These are phyloP conservation scores for Ophiostoma pallidulum DNA, from an alignment of 2,329 filamentous ascomycete species.

Conservation along the genomic window DNA sequence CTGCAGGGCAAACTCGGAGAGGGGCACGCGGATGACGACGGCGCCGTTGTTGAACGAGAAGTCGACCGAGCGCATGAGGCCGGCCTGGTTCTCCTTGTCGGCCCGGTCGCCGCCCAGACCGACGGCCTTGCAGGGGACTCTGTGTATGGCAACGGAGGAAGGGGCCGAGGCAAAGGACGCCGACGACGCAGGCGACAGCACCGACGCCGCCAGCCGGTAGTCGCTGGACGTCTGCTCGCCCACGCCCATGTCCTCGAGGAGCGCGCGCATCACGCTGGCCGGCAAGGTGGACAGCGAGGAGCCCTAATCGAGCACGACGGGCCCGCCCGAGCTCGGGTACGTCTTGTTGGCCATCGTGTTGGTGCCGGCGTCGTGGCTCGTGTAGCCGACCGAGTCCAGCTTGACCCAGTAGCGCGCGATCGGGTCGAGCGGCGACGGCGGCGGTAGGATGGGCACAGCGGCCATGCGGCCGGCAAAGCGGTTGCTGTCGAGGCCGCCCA, in stretches of 20 bases:
- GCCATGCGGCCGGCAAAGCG: constrained; percentile 37
- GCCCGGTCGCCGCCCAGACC: neutral
- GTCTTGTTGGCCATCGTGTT: constrained; percentile 7
- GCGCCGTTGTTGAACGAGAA: constrained; percentile 36
- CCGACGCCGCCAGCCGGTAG: too few relatives aligned
- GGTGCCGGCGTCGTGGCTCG: constrained; percentile 14
- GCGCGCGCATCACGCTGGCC: constrained; percentile 29
- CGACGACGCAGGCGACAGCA: too few relatives aligned
- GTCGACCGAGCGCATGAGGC: constrained; percentile 32
- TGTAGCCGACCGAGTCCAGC: constrained; percentile 21
- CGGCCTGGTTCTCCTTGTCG: constrained; percentile 19
- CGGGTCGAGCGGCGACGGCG: constrained; percentile 12
- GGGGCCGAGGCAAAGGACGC: too few relatives aligned
- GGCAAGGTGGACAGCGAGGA: constrained; percentile 41
- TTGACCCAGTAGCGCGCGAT: constrained; percentile 28
- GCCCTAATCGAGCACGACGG: constrained; percentile 40
- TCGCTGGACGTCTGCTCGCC: neutral
- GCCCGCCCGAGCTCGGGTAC: constrained; percentile 17
- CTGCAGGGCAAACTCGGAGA: constrained; percentile 42
- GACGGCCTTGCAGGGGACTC: constrained; percentile 30
- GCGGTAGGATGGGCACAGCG: constrained; percentile 32
- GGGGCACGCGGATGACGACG: constrained; percentile 26
- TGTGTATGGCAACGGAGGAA: too few relatives aligned
- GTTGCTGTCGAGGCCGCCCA: constrained; percentile 31
- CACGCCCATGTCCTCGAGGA: constrained; percentile 33